phyloP scores from a whole-genome alignment of 768 basidiomycete species.

The Termitomyces sp. region DNA sequence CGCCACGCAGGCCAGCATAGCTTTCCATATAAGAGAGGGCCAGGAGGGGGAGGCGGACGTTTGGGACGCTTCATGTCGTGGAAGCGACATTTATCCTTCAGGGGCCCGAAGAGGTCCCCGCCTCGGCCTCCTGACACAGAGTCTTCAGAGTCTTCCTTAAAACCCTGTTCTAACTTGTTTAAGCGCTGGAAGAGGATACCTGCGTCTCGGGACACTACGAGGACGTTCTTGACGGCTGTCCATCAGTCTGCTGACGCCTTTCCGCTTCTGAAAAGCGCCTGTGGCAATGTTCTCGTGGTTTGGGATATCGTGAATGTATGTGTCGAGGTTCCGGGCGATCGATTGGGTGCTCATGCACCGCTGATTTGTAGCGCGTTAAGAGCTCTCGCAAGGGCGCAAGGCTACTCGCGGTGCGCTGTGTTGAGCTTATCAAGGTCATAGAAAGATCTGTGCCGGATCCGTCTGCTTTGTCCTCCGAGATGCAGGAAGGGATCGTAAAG shows the following conservation, averaged over 20 bases:
- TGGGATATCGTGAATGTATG: not conserved
- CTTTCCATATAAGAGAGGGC: not conserved
- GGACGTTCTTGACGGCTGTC: not conserved
- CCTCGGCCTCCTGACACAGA: not conserved
- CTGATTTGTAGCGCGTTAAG: not conserved
- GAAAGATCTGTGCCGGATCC: not conserved
- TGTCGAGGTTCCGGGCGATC: not conserved
- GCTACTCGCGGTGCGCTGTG: not conserved
- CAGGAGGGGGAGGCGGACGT: not conserved
- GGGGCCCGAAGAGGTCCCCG: not conserved
- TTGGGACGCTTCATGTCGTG: not conserved
- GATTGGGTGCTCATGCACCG: not conserved
- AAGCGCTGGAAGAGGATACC: not conserved
- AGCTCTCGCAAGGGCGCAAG: not conserved
- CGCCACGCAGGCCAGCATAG: not conserved
- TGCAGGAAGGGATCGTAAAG: not conserved
- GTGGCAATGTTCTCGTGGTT: not conserved
- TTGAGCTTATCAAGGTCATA: not conserved
- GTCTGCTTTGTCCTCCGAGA: not conserved
- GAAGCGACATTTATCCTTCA: not conserved
- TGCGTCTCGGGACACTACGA: not conserved
- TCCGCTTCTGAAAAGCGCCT: not conserved
- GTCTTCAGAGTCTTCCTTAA: not conserved
- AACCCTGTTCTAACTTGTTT: not conserved
- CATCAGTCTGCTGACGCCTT: not conserved